Conservation (phyloP, 805 yeast species). For the Candida insectorum region DNA sequence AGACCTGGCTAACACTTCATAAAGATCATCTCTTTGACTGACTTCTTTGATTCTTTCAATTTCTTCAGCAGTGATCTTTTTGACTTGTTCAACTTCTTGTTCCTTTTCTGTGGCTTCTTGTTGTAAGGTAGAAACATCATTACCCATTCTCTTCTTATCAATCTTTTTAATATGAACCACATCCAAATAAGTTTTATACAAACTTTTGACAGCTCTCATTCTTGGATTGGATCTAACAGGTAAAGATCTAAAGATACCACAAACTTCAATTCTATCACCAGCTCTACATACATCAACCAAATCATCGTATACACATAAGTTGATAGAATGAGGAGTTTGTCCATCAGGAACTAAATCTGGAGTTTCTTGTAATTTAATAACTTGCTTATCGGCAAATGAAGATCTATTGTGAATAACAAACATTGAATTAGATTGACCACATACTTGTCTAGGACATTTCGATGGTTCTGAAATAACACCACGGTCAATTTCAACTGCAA, state of each 20-base stretch:
- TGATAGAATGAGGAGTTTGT: conserved; percentile 95
- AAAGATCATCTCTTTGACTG: conserved; percentile 71
- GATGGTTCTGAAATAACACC: conserved; percentile 94
- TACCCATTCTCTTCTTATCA: conserved; percentile 76
- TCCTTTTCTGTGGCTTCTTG: conserved; percentile 54
- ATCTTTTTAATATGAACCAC: conserved; percentile 89
- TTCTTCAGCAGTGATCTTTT: conserved; percentile 68
- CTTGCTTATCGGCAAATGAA: conserved; percentile 92
- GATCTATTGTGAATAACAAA: conserved; percentile 87
- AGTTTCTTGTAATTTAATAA: conserved; percentile 89
- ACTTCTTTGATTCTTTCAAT: conserved; percentile 57
- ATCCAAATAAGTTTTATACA: conserved; percentile 91
- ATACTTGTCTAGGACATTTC: conserved; percentile 84
- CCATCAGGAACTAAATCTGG: conserved; percentile 97
- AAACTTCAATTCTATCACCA: conserved; percentile 93
- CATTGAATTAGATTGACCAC: conserved; percentile 85
- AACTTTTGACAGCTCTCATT: conserved; percentile 75
- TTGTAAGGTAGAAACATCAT: conserved; percentile 65
- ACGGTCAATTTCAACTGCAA: conserved; percentile 87
- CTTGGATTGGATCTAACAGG: conserved; percentile 87
- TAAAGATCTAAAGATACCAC: conserved; percentile 90
- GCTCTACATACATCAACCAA: conserved; percentile 92
- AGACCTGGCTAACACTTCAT: conserved; percentile 82
- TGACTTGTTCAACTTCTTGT: conserved; percentile 74
- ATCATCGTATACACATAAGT: conserved; percentile 92